These are phyloP conservation scores for Haplosporangium sp. DNA, from an alignment of 371 early-diverging fungal species.

Conservation along the genomic window DNA sequence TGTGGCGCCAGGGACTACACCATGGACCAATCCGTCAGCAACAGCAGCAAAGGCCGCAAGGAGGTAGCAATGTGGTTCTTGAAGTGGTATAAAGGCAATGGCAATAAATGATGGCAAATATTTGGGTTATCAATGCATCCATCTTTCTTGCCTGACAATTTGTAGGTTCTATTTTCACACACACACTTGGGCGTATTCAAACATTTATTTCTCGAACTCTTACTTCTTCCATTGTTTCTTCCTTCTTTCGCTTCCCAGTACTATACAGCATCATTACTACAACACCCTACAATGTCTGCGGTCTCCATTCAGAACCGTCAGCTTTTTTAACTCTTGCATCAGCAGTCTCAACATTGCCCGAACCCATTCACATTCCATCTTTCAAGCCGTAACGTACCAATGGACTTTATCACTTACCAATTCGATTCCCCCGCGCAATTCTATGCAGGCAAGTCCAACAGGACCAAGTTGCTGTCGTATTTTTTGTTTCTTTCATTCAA, in stretches of 20 bases:
- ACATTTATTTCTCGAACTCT: background rate
- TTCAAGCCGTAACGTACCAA: slow-evolving; percentile 1
- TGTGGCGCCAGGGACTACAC: slow-evolving; percentile 32
- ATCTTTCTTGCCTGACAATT: too few relatives aligned
- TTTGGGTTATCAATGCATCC: background rate
- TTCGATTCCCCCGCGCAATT: slow-evolving; percentile 54
- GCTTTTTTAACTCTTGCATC: too few relatives aligned
- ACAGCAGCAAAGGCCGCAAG: background rate
- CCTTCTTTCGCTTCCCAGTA: too few relatives aligned
- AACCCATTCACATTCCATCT: background rate
- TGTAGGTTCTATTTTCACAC: background rate
- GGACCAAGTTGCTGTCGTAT: background rate
- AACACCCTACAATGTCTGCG: background rate
- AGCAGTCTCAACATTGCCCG: too few relatives aligned
- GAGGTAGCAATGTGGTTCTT: slow-evolving; percentile 16
- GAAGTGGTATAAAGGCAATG: slow-evolving; percentile 5
- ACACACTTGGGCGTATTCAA: background rate
- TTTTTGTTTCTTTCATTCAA: background rate
- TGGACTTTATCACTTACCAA: slow-evolving; percentile 40
- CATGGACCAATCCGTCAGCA: slow-evolving; percentile 14
- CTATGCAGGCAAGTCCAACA: slow-evolving; percentile 58
- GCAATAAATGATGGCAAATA: background rate
- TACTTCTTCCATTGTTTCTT: too few relatives aligned
- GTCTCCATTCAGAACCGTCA: background rate
- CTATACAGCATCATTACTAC: background rate